Conservation (phyloP, 495 filamentous ascomycete species). For the Polyplosphaeria fusca region DNA sequence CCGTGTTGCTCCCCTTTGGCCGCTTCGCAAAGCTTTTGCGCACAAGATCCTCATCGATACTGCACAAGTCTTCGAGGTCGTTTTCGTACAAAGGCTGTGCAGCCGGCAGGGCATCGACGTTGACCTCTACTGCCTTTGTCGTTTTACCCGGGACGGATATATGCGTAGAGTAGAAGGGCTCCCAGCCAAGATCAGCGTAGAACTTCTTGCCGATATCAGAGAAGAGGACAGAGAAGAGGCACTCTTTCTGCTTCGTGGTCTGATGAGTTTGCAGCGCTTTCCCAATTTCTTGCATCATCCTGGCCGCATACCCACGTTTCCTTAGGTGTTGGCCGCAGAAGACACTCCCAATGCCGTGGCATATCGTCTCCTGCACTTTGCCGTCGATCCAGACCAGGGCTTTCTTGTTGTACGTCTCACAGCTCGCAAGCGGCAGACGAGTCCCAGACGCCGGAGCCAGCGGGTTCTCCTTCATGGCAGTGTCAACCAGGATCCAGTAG, state of each 20-base stretch:
- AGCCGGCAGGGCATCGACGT: slow-evolving; percentile 33
- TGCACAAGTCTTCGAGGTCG: slow-evolving; percentile 58
- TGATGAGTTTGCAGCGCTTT: slow-evolving; percentile 54
- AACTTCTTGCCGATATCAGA: slow-evolving; percentile 96
- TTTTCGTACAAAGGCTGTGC: slow-evolving; percentile 45
- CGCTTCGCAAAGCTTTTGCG: slow-evolving; percentile 39
- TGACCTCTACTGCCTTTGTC: slow-evolving; percentile 33
- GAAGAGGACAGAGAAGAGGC: slow-evolving; percentile 71
- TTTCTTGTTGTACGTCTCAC: slow-evolving; percentile 78
- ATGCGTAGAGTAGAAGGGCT: slow-evolving; percentile 62
- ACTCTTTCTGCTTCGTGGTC: slow-evolving; percentile 43
- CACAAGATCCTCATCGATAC: slow-evolving; percentile 53
- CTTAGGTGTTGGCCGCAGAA: slow-evolving; percentile 72
- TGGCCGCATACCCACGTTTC: slow-evolving; percentile 72
- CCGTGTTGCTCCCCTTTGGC: slow-evolving; percentile 38
- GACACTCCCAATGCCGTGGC: slow-evolving; percentile 82
- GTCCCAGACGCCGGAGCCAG: slow-evolving; percentile 12
- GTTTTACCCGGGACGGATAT: slow-evolving; percentile 29
- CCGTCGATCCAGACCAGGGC: slow-evolving; percentile 54
- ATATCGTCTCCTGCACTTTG: slow-evolving; percentile 60
- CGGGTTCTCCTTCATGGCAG: slow-evolving; percentile 35
- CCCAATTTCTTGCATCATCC: slow-evolving; percentile 64
- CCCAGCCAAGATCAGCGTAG: slow-evolving; percentile 81
- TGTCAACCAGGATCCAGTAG: slow-evolving; percentile 80
- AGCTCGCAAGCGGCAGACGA: slow-evolving; percentile 70